A percentile compares a stretch with the other conserved stretches of the same genome.
Evolutionary conservation across 2,329 filamentous ascomycete species (phyloP).

Genomic region (Lecanicillium sp.): DNA sequence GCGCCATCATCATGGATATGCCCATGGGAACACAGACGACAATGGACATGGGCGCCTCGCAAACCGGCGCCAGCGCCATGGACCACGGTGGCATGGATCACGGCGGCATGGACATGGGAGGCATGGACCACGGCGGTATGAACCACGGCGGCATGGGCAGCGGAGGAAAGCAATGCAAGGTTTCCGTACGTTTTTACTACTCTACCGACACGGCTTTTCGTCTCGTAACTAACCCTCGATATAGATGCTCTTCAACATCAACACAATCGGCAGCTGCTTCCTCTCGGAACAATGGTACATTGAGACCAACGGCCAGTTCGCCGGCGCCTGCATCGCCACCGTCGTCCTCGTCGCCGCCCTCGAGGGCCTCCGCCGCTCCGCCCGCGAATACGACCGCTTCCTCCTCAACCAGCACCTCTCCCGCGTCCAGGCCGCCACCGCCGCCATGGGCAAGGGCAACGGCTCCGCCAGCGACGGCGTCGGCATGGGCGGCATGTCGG

Average conservation of each 20-base stretch:
- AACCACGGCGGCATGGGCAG: slow-evolving; percentile 12
- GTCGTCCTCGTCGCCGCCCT: slow-evolving; percentile 65
- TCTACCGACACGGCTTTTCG: no score
- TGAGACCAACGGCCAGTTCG: slow-evolving; percentile 63
- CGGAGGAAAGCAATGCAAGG: slow-evolving; percentile 27
- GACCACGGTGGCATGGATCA: background rate
- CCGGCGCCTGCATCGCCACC: slow-evolving; percentile 71
- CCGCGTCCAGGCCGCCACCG: slow-evolving; percentile 16
- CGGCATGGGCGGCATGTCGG: slow-evolving; percentile 13
- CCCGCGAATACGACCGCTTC: slow-evolving; percentile 65
- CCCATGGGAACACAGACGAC: background rate
- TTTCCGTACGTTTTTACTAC: slow-evolving; percentile 23
- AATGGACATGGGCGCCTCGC: background rate
- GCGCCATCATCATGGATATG: slow-evolving; percentile 1
- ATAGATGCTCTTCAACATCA: slow-evolving; percentile 77
- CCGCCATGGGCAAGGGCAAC: slow-evolving; percentile 2
- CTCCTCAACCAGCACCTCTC: slow-evolving; percentile 46
- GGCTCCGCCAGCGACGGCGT: slow-evolving; percentile 8
- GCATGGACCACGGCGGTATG: slow-evolving; percentile 11
- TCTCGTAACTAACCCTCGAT: background rate
- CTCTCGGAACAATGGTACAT: slow-evolving; percentile 63
- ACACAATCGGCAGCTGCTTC: slow-evolving; percentile 66
- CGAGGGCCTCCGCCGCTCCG: slow-evolving; percentile 62
- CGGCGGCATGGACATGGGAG: background rate
- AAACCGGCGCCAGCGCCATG: slow-evolving; percentile 1